Conservation (phyloP, 1,139 yeast species). For the Suhomyces kunorum region DNA sequence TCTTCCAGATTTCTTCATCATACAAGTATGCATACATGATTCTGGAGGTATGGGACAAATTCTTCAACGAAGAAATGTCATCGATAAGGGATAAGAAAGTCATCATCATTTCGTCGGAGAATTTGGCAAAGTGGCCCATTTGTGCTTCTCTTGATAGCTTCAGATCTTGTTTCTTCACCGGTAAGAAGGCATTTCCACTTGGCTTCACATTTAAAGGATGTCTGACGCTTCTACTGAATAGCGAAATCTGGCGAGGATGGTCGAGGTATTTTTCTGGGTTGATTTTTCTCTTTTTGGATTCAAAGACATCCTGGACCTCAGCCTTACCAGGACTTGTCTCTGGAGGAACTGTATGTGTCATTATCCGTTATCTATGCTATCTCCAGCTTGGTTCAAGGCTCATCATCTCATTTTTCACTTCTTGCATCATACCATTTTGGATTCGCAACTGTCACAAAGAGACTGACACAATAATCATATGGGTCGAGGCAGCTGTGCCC, state of each 20-base stretch:
- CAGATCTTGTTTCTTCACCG: conserved; percentile 22
- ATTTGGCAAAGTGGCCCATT: conserved; percentile 53
- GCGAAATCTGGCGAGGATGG: conserved; percentile 26
- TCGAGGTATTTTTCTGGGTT: conserved; percentile 14
- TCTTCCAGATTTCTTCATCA: conserved; percentile 81
- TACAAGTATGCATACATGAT: conserved; percentile 69
- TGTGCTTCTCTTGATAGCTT: conserved; percentile 31
- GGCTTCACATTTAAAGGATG: conserved; percentile 82
- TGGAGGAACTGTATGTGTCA: not conserved
- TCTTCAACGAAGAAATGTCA: conserved; percentile 46
- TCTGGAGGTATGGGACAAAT: conserved; percentile 59
- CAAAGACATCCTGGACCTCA: not conserved
- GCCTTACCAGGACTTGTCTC: not conserved
- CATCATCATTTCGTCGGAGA: conserved; percentile 63
- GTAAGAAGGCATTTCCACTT: conserved; percentile 56
- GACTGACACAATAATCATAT: not conserved
- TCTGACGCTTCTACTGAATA: conserved; percentile 28
- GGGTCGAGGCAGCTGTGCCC: not conserved
- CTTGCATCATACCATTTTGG: conserved; percentile 5
- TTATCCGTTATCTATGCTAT: conserved; percentile 2
- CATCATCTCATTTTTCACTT: conserved; percentile 8
- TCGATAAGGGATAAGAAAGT: conserved; percentile 48
- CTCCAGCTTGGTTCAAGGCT: conserved; percentile 10
- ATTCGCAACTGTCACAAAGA: conserved; percentile 1
- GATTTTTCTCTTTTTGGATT: conserved; percentile 12